Percentiles rank a stretch among this genome's conserved stretches.
These are phyloP conservation scores for Auxenochlorella pyrenoidosa DNA, from an alignment of 139 green algal genomes.

Conservation along the genomic window DNA sequence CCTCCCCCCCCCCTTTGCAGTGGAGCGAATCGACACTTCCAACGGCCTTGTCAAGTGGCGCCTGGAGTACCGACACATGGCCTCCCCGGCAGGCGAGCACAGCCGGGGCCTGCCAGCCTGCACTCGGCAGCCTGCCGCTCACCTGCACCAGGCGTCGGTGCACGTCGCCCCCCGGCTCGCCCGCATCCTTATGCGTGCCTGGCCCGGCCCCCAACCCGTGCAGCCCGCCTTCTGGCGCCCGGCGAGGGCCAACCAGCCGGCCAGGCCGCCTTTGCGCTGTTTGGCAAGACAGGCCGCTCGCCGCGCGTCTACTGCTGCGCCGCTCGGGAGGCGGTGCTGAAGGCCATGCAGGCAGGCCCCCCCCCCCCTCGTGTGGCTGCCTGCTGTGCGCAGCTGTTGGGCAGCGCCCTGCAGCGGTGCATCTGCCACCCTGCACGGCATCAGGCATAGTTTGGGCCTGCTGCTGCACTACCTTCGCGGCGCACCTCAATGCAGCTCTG, in stretches of 20 bases:
- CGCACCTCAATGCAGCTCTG: too few relatives aligned
- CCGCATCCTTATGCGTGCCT: too few relatives aligned
- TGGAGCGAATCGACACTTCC: conserved; percentile 64
- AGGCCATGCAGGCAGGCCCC: background rate
- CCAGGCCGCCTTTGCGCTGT: conserved; percentile 59
- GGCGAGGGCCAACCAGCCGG: conserved; percentile 29
- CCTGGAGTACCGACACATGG: conserved; percentile 58
- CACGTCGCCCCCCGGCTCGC: too few relatives aligned
- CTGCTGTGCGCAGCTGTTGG: too few relatives aligned
- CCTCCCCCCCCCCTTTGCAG: background rate
- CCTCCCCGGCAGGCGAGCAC: conserved; percentile 44
- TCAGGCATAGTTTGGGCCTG: too few relatives aligned
- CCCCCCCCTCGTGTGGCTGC: background rate
- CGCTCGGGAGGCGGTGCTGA: conserved; percentile 48
- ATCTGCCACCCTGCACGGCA: background rate
- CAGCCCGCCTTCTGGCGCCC: conserved; percentile 16
- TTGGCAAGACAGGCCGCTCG: conserved; percentile 47
- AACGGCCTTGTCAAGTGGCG: conserved; percentile 53
- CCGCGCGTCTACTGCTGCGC: conserved; percentile 60
- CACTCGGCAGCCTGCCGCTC: background rate
- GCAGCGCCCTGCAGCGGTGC: background rate
- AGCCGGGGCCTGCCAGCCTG: background rate
- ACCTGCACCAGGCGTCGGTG: too few relatives aligned
- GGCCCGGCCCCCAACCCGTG: background rate
- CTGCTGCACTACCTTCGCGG: too few relatives aligned